phyloP scores from a whole-genome alignment of 305 asterid species.

The Ajuga reptans region DNA sequence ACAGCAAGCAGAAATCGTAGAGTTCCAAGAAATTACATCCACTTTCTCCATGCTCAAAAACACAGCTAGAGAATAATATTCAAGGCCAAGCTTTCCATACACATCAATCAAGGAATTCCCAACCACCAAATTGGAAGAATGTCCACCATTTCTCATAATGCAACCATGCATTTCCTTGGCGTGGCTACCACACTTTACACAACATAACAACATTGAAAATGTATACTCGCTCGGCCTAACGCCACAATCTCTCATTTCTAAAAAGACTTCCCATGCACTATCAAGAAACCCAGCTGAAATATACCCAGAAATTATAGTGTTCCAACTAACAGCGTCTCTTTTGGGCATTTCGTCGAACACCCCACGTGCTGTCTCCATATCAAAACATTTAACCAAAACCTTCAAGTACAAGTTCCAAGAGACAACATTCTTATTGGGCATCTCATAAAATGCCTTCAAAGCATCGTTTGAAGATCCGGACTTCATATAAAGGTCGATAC shows the following conservation, averaged over 20 bases:
- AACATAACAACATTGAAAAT: conserved; percentile 43
- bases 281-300: conserved; percentile 32
- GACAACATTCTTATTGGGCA: conserved; percentile 35
- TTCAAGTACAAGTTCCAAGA: conserved; percentile 65
- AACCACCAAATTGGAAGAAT: conserved; percentile 41
- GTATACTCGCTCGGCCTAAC: conserved; percentile 55
- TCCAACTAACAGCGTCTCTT: conserved; percentile 67
- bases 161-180: conserved; percentile 65
- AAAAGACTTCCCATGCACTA: conserved; percentile 37
- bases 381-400: conserved; percentile 21
- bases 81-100: conserved; percentile 60
- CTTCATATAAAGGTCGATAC: conserved; percentile 42
- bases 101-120: conserved; percentile 58
- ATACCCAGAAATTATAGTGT: conserved; percentile 59
- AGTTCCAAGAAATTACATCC: conserved; percentile 68
- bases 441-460: conserved; percentile 40
- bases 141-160: conserved; percentile 41
- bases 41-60: conserved; percentile 48
- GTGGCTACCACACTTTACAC: conserved; percentile 32
- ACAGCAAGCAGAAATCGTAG: conserved; percentile 55
- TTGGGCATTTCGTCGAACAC: conserved; percentile 66
- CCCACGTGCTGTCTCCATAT: conserved; percentile 32
- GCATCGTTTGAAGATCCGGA: conserved; percentile 39
- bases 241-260: conserved; percentile 35
- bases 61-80: conserved; percentile 50